Base-by-base conservation (phyloP, 371 early-diverging fungal species). In the Chytridiales sp. region DNA sequence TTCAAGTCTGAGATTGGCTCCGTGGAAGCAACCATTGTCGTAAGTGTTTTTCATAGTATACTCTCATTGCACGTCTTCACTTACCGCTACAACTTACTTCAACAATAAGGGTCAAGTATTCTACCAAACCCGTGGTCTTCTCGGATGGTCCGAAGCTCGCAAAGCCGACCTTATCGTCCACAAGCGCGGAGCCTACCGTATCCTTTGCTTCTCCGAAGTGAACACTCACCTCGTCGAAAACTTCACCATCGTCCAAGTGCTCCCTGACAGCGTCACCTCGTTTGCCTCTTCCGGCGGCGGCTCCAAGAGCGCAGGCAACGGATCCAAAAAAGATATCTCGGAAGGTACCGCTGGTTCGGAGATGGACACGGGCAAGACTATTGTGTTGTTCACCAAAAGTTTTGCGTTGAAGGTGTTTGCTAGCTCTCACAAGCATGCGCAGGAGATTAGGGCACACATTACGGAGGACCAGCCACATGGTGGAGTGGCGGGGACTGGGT, bases 131-230 rank as follows among this genome's bases (percentile, higher is more conserved):
- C 57, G 57, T 46, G 57, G 47, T 41, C 32, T 47, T 17, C 38
- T 56, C 17, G 57, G 47, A 17, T 56, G 57, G 57, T 56, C 57
- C 36, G 47, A 56, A 21, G 42, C 57, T n/a, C 29, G 36, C 26
- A 17, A 31, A 8, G 22, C 57, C 30, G 47, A 56, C 27, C 43
- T 56, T 43, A 44, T 56, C 47, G 32, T 44, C 4, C 47, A 56
- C 47, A 43, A 47, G 22, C 22, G 57, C 30, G 34, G 42, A 47
- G 31, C 35, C 22, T 36, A 56, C 30, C 21, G 34, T 8, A 56
- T 47, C 4, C 43, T 56, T 13, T 35, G 46, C 8, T 56, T 56
- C 38, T 56, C 57, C 11, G 57, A 55, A 40, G 53, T 46, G 11
- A 13, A 17, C 8, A 8, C 15, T 8, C 30, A 52, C 17, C 19